phyloP scores from a whole-genome alignment of 441 rosid genomes.

The Croton laevigatus region DNA sequence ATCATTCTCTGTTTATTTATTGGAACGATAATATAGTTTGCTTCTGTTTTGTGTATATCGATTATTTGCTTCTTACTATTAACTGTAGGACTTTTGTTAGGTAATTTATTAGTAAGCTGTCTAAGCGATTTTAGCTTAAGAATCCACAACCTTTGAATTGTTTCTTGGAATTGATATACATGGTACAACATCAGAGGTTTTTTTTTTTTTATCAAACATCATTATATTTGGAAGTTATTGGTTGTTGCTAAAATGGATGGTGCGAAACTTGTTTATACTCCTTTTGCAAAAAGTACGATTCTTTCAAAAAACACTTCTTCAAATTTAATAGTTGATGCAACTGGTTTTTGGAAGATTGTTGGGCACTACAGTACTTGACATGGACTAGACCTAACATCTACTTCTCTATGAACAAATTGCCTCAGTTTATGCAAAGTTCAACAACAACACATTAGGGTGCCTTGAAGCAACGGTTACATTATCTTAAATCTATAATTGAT shows the following conservation, averaged over 20 bases:
- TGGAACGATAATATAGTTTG: neutral
- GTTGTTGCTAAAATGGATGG: neutral
- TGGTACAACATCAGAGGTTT: neutral
- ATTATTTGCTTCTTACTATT: neutral
- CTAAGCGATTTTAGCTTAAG: neutral
- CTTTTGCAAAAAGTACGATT: neutral
- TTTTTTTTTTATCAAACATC: neutral
- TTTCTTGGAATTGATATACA: neutral
- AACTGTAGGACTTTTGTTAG: no score
- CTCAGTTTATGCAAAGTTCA: neutral
- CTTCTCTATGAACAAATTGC: neutral
- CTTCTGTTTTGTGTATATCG: no score
- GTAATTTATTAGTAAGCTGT: neutral
- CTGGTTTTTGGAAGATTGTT: neutral
- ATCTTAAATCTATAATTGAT: neutral
- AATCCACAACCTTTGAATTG: neutral
- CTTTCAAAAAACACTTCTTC: neutral
- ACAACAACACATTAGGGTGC: neutral
- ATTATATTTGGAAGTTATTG: neutral
- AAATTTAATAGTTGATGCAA: neutral
- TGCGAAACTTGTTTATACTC: neutral
- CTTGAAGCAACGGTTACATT: neutral
- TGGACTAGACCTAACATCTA: neutral
- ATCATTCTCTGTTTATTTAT: neutral
- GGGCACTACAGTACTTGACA: neutral